A percentile compares a stretch with the other conserved stretches of the same genome.
phyloP scores from a whole-genome alignment of 768 basidiomycete species.

The Omphalotus guepiniiformis region DNA sequence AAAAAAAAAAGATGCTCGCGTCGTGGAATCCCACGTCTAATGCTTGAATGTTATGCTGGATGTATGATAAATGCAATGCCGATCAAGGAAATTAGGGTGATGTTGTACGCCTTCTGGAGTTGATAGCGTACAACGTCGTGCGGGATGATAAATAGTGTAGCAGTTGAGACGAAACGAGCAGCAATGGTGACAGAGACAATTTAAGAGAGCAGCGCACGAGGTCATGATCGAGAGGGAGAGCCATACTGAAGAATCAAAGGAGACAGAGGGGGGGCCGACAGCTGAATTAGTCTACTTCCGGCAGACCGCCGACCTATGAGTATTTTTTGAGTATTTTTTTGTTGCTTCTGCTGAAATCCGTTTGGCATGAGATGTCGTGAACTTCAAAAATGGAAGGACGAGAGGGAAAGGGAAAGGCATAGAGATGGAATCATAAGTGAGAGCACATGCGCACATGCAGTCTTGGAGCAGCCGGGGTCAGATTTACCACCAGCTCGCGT shows the following conservation, averaged over 20 bases:
- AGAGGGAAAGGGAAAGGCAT: constrained; percentile 2
- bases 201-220: constrained; percentile 60
- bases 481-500: constrained; percentile 15
- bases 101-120: constrained; percentile 6
- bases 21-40: constrained; percentile 20
- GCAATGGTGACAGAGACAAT: constrained; percentile 44
- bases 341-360: constrained; percentile 12
- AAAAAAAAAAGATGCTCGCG: constrained; percentile 33
- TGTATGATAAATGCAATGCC: not conserved
- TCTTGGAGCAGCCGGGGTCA: not conserved
- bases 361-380: not conserved
- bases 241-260: constrained; percentile 14
- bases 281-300: not conserved
- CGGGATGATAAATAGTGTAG: constrained; percentile 10
- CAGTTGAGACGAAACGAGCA: constrained; percentile 20
- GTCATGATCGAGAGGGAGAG: constrained; percentile 33
- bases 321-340: constrained; percentile 12
- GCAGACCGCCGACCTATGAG: not conserved
- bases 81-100: constrained; percentile 7
- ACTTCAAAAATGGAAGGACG: constrained; percentile 1
- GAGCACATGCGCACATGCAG: constrained; percentile 14
- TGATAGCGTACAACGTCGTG: constrained; percentile 9
- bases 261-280: too few relatives aligned
- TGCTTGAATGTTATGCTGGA: not conserved
- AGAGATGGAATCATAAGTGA: constrained; percentile 9